Base-by-base conservation (phyloP, 176 grass and related monocot species). In the Phragmites australis region DNA sequence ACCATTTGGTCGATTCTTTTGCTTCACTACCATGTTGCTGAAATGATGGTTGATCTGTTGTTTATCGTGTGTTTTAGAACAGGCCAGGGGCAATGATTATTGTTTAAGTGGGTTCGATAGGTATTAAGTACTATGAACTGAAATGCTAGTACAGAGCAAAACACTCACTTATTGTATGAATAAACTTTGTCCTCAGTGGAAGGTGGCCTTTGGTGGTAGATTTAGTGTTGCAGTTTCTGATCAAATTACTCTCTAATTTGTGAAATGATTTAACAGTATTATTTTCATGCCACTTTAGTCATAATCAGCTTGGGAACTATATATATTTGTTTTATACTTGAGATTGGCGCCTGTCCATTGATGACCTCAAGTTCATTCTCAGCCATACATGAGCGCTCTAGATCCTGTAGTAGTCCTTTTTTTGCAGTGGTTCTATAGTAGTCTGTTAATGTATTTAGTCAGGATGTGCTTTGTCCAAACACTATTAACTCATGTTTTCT, bases 1-100 rank as follows among this genome's bases (percentile, higher is more conserved):
- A n/a, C 46, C 70, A 49, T 70, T 63, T 80, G 68, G 61, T 75
- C n/a, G 41, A 15, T 68, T 50, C 61, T 88, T 75, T 80, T 66
- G 31, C 59, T 59, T 57, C 54, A 65, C 31, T 76, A 14, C 27
- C 67, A 72, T 83, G 73, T 9, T 68, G 41, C 40, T 68, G 30
- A 55, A 52, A 44, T 56, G 32, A 48, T 34, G 41, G 13, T 59
- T 74, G 16, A 17, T 40, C 61, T 40, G 43, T 73, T 88, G 68
- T 53, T 74, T 68, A 44, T 60, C 7, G 6, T 45, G 14, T 12
- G n/a, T 0, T 21, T 79, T 65, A 17, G 57, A 13, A 83, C 26
- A n/a, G 18, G 13, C 12, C 19, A 48, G 30, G 7, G 3, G 3
- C 32, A 51, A 3, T 43, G 26, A 60, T 15, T 57, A 17, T 19